Percentiles rank a stretch among this genome's conserved stretches.
phyloP scores from a whole-genome alignment of 495 filamentous ascomycete species.

The Patellaria atrata region DNA sequence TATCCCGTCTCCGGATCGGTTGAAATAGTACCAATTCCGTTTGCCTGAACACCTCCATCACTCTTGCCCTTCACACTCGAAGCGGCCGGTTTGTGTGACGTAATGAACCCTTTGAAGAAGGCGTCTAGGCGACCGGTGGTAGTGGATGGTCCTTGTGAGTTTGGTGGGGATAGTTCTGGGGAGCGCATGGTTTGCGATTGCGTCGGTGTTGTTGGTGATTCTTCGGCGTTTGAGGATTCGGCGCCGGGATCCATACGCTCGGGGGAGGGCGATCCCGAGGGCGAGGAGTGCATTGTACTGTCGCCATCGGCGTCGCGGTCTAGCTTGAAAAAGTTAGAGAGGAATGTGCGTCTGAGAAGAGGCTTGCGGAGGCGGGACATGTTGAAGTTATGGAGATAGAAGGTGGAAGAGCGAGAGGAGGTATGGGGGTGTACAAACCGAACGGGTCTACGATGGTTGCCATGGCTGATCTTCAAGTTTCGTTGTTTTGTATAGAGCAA shows the following conservation, averaged over 20 bases:
- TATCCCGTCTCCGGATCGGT: slow-evolving; percentile 24
- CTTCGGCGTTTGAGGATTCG: slow-evolving; percentile 6
- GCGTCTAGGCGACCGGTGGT: slow-evolving; percentile 9
- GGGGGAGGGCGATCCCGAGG: slow-evolving; percentile 29
- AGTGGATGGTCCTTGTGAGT: slow-evolving; percentile 30
- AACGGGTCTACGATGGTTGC: too few species aligned
- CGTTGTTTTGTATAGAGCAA: too few species aligned
- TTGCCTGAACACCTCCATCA: neutral
- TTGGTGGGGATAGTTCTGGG: slow-evolving; percentile 41
- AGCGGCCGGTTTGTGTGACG: too few species aligned
- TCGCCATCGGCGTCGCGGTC: slow-evolving; percentile 39
- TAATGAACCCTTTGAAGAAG: too few species aligned
- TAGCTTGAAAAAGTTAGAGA: neutral
- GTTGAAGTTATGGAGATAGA: neutral
- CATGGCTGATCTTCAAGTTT: too few species aligned
- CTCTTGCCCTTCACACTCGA: neutral
- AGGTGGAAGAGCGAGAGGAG: too few species aligned
- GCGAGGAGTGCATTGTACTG: slow-evolving; percentile 39
- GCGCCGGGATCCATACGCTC: slow-evolving; percentile 25
- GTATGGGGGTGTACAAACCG: too few species aligned
- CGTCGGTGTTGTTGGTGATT: slow-evolving; percentile 8
- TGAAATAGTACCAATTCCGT: neutral
- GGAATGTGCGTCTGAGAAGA: neutral
- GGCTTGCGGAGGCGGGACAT: neutral
- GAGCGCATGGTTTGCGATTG: slow-evolving; percentile 2